Base-by-base conservation (phyloP, 2,329 filamentous ascomycete genomes). In the Stemphylium lycopersici region DNA sequence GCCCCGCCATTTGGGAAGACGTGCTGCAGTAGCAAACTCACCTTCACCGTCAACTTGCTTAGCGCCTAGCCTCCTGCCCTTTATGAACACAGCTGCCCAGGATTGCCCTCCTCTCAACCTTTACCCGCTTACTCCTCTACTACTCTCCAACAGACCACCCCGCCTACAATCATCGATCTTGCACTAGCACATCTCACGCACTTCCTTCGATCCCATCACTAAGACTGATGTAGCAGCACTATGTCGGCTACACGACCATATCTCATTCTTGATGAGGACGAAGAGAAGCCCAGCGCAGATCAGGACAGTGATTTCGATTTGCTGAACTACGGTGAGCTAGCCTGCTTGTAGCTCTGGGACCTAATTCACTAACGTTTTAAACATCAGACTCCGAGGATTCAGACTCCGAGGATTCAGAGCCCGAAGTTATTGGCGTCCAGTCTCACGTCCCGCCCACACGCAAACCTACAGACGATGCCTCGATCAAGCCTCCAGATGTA, bases 21-120 rank as follows among this genome's bases (percentile, higher is more conserved):
- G 4, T 20, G 32, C 32, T n/a, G 5, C 32, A 34, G 12, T 5
- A 20, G 4, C 32, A 50, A 13, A 16, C 32, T 43, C 42, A 45
- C 37, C 46, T 57, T 57, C 49, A 46, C 49, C 49, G 6, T 38
- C 7, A 36, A 22, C n/a, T 31, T 32, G 24, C 31, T 33, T 24
- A 6, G 22, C 36, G 12, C 16, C 26, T 36, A 5, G 7, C 3
- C 33, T 36, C 33, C 33, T 6, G 6, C 33, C 3, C 33, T 36
- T 6, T 15, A 24, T 24, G 6, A 36, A 15, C 15, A 36, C 7
- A 36, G 13, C 13, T 15, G 33, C n/a, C 13, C 2, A 36, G n/a
- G 12, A 16, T 7, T 36, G 13, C 33, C 2, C 13, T n/a, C 6
- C 13, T 15, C 33, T 15, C 33, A 36, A 7, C 13, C 33, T 15